phyloP scores from a whole-genome alignment of 2,329 filamentous ascomycete species.

The Pseudogymnoascus sp. region DNA sequence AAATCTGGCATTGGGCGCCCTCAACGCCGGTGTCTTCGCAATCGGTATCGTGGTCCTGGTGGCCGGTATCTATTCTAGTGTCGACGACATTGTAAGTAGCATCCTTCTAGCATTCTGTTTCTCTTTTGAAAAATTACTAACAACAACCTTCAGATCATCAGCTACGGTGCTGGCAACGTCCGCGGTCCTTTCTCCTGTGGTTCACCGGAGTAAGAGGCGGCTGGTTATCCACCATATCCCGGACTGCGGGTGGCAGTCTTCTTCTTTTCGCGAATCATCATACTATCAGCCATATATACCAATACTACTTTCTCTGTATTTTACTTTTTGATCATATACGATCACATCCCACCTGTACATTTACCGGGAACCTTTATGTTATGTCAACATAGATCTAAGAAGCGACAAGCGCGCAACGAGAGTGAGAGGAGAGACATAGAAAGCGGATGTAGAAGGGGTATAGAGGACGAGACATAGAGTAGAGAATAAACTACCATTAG shows the following conservation, averaged over 20 bases:
- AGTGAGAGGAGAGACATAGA: neutral
- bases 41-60: slow-evolving; percentile 21
- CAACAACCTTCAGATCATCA: neutral
- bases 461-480: neutral
- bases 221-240: neutral
- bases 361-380: neutral
- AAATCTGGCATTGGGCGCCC: slow-evolving; percentile 18
- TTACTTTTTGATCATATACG: neutral
- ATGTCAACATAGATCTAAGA: neutral
- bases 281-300: slow-evolving; percentile 7
- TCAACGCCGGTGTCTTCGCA: slow-evolving; percentile 19
- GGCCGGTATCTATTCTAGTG: slow-evolving; percentile 19
- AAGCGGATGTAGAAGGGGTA: neutral
- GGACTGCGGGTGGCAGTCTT: neutral
- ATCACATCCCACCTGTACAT: neutral
- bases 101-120: neutral
- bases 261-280: slow-evolving; percentile 3
- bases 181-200: neutral
- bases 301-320: slow-evolving; percentile 2
- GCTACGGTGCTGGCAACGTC: neutral
- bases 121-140: neutral
- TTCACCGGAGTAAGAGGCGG: neutral
- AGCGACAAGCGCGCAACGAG: neutral
- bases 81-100: slow-evolving; percentile 22
- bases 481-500: neutral